phyloP scores from a whole-genome alignment of 2,329 filamentous ascomycete species.

The Colletotrichum plurivorum region DNA sequence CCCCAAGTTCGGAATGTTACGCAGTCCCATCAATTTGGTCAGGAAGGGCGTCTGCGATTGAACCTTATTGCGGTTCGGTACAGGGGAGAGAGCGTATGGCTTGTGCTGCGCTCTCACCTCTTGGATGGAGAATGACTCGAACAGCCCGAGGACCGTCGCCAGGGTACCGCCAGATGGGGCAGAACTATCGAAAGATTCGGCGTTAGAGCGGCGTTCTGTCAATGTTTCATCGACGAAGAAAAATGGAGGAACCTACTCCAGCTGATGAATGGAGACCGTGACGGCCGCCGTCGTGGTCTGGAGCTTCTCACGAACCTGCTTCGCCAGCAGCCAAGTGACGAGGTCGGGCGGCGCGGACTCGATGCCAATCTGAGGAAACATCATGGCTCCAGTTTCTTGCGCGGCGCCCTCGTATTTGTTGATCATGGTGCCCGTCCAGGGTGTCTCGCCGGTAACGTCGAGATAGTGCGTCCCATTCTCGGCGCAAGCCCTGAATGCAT shows the following conservation, averaged over 20 bases:
- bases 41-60: slow-evolving; percentile 52
- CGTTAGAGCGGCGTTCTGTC: slow-evolving; percentile 23
- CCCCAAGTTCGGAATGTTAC: slow-evolving; percentile 66
- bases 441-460: slow-evolving; percentile 73
- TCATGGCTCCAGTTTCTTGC: slow-evolving; percentile 67
- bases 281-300: slow-evolving; percentile 67
- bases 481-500: slow-evolving; percentile 73
- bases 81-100: slow-evolving; percentile 72
- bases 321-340: slow-evolving; percentile 67
- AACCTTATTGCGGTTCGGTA: slow-evolving; percentile 57
- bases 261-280: slow-evolving; percentile 62
- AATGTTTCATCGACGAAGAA: slow-evolving; percentile 7
- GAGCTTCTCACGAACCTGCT: slow-evolving; percentile 64
- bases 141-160: slow-evolving; percentile 73
- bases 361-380: slow-evolving; percentile 74
- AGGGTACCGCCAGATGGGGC: slow-evolving; percentile 77
- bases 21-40: slow-evolving; percentile 65
- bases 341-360: slow-evolving; percentile 76
- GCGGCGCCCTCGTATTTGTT: slow-evolving; percentile 69
- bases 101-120: slow-evolving; percentile 60
- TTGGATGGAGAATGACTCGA: slow-evolving; percentile 66
- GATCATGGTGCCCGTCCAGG: slow-evolving; percentile 73
- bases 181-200: slow-evolving; percentile 50
- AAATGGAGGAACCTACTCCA: slow-evolving; percentile 51
- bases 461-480: slow-evolving; percentile 75